Evolutionary conservation across 768 basidiomycete species (phyloP), one percentile per base, ranked within the genome.

Genomic region (Psilocybe tampanensis): DNA sequence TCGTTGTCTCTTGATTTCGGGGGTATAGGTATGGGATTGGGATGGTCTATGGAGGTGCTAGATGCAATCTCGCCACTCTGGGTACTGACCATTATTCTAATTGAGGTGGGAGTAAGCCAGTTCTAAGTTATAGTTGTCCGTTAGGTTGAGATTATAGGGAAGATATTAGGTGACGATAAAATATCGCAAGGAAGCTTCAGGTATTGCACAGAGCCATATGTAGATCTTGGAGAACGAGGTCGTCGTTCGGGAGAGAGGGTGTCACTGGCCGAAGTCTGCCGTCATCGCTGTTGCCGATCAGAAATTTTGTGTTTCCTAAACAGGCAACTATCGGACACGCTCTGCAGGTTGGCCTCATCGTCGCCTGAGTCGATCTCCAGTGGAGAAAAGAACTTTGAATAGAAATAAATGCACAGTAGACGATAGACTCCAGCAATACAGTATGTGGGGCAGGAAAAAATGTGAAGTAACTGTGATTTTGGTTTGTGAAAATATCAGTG

Each of bases 51-150:
- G 18, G 58, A 54, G 18, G 26, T 32, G 19, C 23, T n/a, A 2
- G 58, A 54, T 6, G 60, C 47, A 36, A 61, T 54, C 51, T 64
- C 63, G 19, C 63, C 60, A 43, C 48, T 60, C 34, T 59, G 58
- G 26, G 52, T 52, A 34, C 42, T 49, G 18, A 57, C 51, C 62
- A 64, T 64, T 47, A 64, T 64, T 47, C n/a, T 21, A 39, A 12
- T 11, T 47, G 26, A 11, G 26, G 17, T 34, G 26, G 9, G n/a
- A n/a, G n/a, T n/a, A n/a, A n/a, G n/a, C n/a, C n/a, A n/a, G n/a
- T n/a, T n/a, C 23, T 45, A 33, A 41, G 24, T 4, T 3, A 45
- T 24, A 29, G 18, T 26, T n/a, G n/a, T n/a, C n/a, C n/a, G n/a
- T n/a, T n/a, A n/a, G n/a, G n/a, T 32, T 26, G 19, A 33, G 11